Evolutionary conservation across 306 rosid genomes (phyloP).

Genomic region (Prunus salicina): DNA sequence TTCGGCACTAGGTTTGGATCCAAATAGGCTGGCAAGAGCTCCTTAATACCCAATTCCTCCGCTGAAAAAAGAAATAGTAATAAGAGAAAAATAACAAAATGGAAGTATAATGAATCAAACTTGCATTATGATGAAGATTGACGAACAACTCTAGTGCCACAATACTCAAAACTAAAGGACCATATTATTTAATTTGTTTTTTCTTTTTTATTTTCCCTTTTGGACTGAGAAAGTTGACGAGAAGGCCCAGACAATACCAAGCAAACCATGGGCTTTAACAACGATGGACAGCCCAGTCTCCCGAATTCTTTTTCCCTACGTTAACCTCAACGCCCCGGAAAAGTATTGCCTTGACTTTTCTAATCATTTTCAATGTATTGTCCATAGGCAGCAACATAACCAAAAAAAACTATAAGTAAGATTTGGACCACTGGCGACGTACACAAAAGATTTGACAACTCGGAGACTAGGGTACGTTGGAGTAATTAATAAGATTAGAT

Average conservation of each 20-base stretch:
- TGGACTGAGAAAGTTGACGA: too few relatives aligned
- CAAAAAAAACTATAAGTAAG: too few relatives aligned
- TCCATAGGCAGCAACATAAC: too few relatives aligned
- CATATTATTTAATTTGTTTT: background rate
- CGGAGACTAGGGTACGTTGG: too few relatives aligned
- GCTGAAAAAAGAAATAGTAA: conserved; percentile 8
- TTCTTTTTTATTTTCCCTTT: too few relatives aligned
- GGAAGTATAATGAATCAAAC: background rate
- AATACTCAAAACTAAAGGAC: background rate
- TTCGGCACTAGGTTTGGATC: conserved; percentile 13
- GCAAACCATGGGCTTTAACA: background rate
- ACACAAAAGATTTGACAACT: too few relatives aligned
- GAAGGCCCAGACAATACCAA: background rate
- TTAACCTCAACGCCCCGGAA: too few relatives aligned
- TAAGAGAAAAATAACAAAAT: background rate
- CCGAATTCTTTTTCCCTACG: too few relatives aligned
- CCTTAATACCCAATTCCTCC: conserved; percentile 43
- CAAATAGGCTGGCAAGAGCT: conserved; percentile 27
- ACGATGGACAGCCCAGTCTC: background rate
- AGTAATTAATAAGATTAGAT: too few relatives aligned
- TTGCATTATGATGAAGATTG: background rate
- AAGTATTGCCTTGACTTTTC: too few relatives aligned
- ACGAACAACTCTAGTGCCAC: background rate
- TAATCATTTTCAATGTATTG: too few relatives aligned
- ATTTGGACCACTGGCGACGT: too few relatives aligned